These are phyloP conservation scores for Torulaspora pretoriensis DNA, from an alignment of 1,139 yeast species.

Conservation along the genomic window DNA sequence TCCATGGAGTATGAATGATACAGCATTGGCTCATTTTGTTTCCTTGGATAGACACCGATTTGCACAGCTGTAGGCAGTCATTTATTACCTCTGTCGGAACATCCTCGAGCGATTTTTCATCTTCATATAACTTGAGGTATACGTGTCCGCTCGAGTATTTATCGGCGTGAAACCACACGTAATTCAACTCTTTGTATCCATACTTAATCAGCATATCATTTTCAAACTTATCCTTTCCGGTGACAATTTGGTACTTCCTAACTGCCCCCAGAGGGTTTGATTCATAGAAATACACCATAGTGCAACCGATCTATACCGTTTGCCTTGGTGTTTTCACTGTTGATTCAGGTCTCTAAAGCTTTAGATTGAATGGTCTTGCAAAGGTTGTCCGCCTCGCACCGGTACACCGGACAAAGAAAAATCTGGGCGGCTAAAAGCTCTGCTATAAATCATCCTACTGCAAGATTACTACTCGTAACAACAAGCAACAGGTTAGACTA, in stretches of 20 bases:
- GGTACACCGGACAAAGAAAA: too few species aligned
- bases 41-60: constrained; percentile 76
- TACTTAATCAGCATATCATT: constrained; percentile 69
- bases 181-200: constrained; percentile 54
- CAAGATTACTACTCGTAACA: too few species aligned
- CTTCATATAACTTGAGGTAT: constrained; percentile 54
- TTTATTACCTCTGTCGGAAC: constrained; percentile 51
- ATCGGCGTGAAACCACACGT: constrained; percentile 84
- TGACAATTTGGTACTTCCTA: constrained; percentile 32
- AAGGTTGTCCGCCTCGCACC: too few species aligned
- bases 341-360: too few species aligned
- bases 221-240: constrained; percentile 76
- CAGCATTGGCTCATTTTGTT: constrained; percentile 67
- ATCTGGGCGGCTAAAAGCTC: too few species aligned
- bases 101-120: constrained; percentile 45
- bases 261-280: constrained; percentile 23
- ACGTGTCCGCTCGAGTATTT: constrained; percentile 77
- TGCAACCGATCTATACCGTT: not conserved
- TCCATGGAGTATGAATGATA: constrained; percentile 73
- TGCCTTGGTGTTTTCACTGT: not conserved
- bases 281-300: constrained; percentile 33
- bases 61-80: constrained; percentile 73
- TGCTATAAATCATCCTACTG: too few species aligned
- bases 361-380: too few species aligned
- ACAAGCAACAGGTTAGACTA: too few species aligned